These are phyloP conservation scores for Dalechampia spathulata DNA, from an alignment of 441 rosid genomes.

Conservation along the genomic window DNA sequence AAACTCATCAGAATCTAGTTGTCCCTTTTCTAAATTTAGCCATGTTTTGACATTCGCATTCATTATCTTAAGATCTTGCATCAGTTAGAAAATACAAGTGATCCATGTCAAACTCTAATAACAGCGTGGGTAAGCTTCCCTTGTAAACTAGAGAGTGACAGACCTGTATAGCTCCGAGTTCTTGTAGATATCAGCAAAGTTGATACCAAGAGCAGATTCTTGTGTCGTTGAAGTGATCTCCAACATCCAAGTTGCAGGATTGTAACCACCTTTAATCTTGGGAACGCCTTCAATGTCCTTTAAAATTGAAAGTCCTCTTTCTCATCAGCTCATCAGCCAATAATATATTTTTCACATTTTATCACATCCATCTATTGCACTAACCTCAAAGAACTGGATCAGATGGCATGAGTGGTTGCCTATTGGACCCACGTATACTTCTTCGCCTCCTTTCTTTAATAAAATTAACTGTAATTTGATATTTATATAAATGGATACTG, in stretches of 20 bases:
- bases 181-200: slow-evolving; percentile 37
- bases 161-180: slow-evolving; percentile 50
- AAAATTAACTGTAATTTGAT: slow-evolving; percentile 37
- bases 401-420: slow-evolving; percentile 47
- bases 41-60: background rate
- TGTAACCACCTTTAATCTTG: slow-evolving; percentile 50
- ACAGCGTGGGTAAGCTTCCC: no score
- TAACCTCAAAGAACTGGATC: slow-evolving; percentile 57
- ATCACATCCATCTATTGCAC: slow-evolving; percentile 4
- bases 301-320: background rate
- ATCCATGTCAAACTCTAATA: no score
- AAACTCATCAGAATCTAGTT: background rate
- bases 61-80: no score
- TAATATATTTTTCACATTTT: background rate
- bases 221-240: slow-evolving; percentile 46
- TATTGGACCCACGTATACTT: slow-evolving; percentile 55
- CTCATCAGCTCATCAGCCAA: background rate
- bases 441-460: slow-evolving; percentile 60
- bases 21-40: background rate
- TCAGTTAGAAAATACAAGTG: no score
- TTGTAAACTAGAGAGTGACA: no score
- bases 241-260: slow-evolving; percentile 75
- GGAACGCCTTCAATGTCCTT: slow-evolving; percentile 48
- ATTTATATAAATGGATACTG: slow-evolving; percentile 16
- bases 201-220: slow-evolving; percentile 38